Percentiles rank a stretch among this genome's conserved stretches.
phyloP scores from a whole-genome alignment of 2,329 filamentous ascomycete species.

The Fusarium stilboides region DNA sequence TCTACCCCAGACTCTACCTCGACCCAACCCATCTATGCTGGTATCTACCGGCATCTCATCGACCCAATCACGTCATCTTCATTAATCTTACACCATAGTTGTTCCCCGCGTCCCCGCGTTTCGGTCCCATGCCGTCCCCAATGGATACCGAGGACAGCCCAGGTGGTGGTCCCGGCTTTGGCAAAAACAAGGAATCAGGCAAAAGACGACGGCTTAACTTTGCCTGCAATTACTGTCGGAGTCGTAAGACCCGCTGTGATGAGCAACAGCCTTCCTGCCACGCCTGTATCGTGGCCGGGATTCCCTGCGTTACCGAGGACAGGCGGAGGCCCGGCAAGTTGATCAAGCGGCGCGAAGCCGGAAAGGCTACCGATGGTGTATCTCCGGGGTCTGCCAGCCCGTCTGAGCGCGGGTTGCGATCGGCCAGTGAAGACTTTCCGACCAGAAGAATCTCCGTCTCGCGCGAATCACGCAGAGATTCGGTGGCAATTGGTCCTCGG shows the following conservation, averaged over 20 bases:
- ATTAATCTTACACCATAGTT: not conserved
- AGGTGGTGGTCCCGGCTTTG: not conserved
- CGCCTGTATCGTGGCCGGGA: conserved; percentile 1
- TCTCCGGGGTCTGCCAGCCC: not conserved
- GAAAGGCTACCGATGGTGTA: not conserved
- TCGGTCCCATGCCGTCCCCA: conserved; percentile 15
- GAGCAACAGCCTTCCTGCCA: conserved; percentile 17
- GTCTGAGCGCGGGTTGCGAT: not conserved
- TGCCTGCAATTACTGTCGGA: conserved; percentile 27
- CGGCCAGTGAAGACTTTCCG: fast-evolving
- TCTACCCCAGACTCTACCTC: not conserved
- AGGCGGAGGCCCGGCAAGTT: conserved; percentile 14
- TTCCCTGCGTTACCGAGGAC: conserved; percentile 12
- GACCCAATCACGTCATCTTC: not conserved
- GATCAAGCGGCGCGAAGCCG: conserved; percentile 15
- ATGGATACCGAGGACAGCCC: conserved; percentile 27
- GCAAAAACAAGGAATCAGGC: not conserved
- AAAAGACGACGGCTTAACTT: conserved; percentile 25
- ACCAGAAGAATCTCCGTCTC: not conserved
- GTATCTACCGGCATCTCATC: not conserved
- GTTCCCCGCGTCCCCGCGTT: conserved; percentile 16
- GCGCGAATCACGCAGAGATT: not conserved
- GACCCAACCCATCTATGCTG: not conserved
- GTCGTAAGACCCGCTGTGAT: conserved; percentile 15
- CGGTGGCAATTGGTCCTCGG: not conserved